Conservation (phyloP, 257 asterid species). For the Gardenia jasminoides region DNA sequence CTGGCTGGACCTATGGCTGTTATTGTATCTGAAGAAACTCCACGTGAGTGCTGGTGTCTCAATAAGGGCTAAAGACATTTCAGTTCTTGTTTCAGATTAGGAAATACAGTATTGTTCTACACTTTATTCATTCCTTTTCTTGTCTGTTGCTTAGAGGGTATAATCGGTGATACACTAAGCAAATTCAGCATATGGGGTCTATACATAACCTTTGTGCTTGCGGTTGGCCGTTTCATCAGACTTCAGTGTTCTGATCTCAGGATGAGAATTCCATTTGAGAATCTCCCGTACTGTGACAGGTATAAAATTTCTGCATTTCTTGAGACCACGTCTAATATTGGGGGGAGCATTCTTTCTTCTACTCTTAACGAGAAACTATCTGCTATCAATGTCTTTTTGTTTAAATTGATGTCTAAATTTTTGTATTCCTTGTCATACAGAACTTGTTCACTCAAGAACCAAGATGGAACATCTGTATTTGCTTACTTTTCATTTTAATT, state of each 20-base stretch:
- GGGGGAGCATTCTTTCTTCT: neutral
- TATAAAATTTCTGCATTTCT: constrained; percentile 25
- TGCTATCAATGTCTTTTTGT: neutral
- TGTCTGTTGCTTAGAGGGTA: constrained; percentile 57
- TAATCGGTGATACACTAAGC: constrained; percentile 99
- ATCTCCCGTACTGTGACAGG: constrained; percentile 99
- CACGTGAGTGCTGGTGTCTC: constrained; percentile 57
- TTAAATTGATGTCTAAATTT: neutral
- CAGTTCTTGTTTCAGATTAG: neutral
- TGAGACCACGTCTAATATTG: neutral
- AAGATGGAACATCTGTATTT: neutral
- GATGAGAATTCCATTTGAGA: constrained; percentile 94
- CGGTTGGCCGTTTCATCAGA: constrained; percentile 96
- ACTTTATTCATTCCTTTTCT: neutral
- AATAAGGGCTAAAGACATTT: neutral
- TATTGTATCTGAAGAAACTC: constrained; percentile 95
- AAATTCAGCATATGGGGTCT: constrained; percentile 99
- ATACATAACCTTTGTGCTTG: constrained; percentile 94
- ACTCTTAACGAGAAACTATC: neutral
- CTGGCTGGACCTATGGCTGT: constrained; percentile 90
- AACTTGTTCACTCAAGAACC: no score
- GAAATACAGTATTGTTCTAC: neutral
- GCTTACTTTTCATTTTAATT: neutral
- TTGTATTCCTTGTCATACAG: no score
- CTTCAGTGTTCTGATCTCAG: constrained; percentile 92